Conservation (phyloP, 2,329 filamentous ascomycete species). For the Xylaria sp. region DNA sequence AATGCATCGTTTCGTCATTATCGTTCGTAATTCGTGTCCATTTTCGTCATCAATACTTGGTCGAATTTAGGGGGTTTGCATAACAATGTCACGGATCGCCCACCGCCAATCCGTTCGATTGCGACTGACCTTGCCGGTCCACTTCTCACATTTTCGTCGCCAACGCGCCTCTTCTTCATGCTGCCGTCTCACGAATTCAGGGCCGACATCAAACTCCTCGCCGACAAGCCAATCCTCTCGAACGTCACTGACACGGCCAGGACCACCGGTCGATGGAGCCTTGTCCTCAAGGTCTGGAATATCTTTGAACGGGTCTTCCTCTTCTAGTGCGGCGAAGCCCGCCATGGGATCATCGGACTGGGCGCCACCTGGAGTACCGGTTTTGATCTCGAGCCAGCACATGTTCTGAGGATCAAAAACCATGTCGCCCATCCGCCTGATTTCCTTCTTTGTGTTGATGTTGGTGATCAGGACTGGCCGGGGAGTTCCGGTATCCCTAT, state of each 20-base stretch:
- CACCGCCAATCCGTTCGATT: slow-evolving; percentile 78
- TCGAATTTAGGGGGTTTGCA: slow-evolving; percentile 42
- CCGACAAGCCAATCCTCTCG: slow-evolving; percentile 87
- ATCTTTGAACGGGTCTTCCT: slow-evolving; percentile 93
- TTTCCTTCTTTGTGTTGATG: slow-evolving; percentile 83
- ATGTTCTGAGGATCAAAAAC: slow-evolving; percentile 97
- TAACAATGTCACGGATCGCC: slow-evolving; percentile 74
- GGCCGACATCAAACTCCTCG: slow-evolving; percentile 97
- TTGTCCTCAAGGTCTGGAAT: slow-evolving; percentile 90
- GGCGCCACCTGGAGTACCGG: slow-evolving; percentile 58
- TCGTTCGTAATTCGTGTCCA: slow-evolving; percentile 28
- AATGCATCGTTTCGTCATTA: slow-evolving; percentile 38
- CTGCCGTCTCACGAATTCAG: slow-evolving; percentile 90
- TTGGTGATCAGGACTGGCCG: slow-evolving; percentile 89
- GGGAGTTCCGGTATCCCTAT: slow-evolving; percentile 69
- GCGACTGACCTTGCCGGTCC: slow-evolving; percentile 72
- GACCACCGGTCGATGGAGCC: slow-evolving; percentile 60
- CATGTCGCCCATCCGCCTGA: slow-evolving; percentile 97
- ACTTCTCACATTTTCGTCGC: slow-evolving; percentile 87
- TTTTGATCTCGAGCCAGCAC: slow-evolving; percentile 90
- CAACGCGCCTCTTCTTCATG: slow-evolving; percentile 92
- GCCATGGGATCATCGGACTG: slow-evolving; percentile 69
- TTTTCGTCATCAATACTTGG: slow-evolving; percentile 9
- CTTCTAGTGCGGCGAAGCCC: slow-evolving; percentile 76
- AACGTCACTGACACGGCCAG: slow-evolving; percentile 67